Evolutionary conservation across 345 rosid species (phyloP).

Genomic region (Carallia pectinifolia): DNA sequence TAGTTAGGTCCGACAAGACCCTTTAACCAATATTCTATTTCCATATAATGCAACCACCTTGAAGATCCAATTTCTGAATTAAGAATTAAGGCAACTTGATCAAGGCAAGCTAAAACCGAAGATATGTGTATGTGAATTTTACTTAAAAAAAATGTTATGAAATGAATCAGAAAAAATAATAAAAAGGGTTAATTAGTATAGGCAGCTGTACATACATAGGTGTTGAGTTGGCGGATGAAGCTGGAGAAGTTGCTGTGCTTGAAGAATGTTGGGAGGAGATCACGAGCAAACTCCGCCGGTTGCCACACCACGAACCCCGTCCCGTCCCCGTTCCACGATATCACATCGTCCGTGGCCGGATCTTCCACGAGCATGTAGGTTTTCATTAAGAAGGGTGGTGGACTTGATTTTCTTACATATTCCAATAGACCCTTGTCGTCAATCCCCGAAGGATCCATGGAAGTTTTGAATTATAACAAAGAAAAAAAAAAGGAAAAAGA

Average conservation of each 20-base stretch:
- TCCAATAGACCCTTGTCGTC: slow-evolving; percentile 16
- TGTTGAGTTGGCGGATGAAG: slow-evolving; percentile 88
- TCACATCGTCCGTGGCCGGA: slow-evolving; percentile 58
- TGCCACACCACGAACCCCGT: slow-evolving; percentile 80
- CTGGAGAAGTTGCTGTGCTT: slow-evolving; percentile 93
- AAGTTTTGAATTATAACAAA: too few relatives aligned
- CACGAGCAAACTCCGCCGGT: slow-evolving; percentile 73
- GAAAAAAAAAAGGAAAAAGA: neutral
- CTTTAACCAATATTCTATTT: too few relatives aligned
- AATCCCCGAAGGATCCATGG: too few relatives aligned
- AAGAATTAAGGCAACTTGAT: too few relatives aligned
- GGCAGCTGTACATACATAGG: slow-evolving; percentile 54
- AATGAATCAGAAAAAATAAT: neutral
- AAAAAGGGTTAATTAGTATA: neutral
- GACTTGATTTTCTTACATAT: slow-evolving; percentile 42
- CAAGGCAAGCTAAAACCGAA: too few relatives aligned
- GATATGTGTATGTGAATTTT: neutral
- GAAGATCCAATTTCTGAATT: too few relatives aligned
- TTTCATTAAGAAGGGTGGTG: slow-evolving; percentile 67
- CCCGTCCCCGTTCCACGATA: slow-evolving; percentile 77
- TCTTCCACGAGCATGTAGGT: slow-evolving; percentile 80
- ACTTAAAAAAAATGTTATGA: neutral
- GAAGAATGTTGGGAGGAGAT: slow-evolving; percentile 77
- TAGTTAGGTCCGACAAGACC: too few relatives aligned
- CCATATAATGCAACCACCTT: too few relatives aligned